These are phyloP conservation scores for Mycosphaerella sp. DNA, from an alignment of 2,329 filamentous ascomycete species.

Conservation along the genomic window DNA sequence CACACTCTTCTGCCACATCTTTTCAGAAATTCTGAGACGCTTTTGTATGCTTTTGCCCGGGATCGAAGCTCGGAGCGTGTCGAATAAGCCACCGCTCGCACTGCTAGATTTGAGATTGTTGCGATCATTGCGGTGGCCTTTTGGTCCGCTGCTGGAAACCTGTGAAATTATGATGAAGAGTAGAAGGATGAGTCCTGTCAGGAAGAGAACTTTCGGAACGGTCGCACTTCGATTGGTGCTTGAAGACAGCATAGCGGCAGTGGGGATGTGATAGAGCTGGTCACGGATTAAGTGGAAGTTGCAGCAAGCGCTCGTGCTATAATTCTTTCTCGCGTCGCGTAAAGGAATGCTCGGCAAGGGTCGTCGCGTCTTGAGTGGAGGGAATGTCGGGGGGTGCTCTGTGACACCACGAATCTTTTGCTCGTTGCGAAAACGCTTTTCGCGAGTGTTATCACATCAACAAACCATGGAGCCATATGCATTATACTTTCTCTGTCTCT, in stretches of 20 bases:
- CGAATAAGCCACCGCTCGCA: background rate
- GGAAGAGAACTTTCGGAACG: background rate
- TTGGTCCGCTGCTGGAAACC: background rate
- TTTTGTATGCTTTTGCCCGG: background rate
- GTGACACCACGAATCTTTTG: background rate
- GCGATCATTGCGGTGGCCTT: background rate
- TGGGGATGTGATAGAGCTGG: background rate
- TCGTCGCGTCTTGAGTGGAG: background rate
- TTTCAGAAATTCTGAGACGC: background rate
- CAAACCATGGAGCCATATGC: constrained; percentile 23
- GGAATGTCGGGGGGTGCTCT: background rate
- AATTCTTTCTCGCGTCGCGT: background rate
- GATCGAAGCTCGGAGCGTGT: background rate
- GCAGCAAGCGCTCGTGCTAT: background rate
- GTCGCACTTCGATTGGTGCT: constrained; percentile 12
- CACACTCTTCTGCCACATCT: background rate
- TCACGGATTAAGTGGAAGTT: background rate
- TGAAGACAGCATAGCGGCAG: constrained; percentile 1
- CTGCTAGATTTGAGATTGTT: background rate
- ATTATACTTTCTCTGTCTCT: constrained; percentile 21
- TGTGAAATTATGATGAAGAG: background rate
- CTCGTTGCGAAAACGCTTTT: background rate
- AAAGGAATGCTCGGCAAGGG: background rate
- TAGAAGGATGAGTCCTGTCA: background rate
- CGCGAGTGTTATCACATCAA: background rate